Conservation (phyloP, 2,329 filamentous ascomycete species). For the Mycocentrospora acerina region DNA sequence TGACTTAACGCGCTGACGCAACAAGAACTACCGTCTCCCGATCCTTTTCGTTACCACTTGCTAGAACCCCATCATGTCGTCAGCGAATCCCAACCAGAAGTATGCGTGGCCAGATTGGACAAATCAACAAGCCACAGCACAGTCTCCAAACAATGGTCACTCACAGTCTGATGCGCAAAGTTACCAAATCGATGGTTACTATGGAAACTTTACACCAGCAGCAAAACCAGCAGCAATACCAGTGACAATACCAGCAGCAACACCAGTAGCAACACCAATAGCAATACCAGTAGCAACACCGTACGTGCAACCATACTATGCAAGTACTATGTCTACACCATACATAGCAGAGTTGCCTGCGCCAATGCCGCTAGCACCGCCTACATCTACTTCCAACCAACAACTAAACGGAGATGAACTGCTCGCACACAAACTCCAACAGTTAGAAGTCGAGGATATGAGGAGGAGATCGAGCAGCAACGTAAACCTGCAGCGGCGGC, state of each 20-base stretch:
- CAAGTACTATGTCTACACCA: slow-evolving; percentile 4
- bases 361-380: slow-evolving; percentile 26
- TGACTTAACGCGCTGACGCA: not conserved
- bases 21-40: not conserved
- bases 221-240: too few species aligned
- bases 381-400: slow-evolving; percentile 27
- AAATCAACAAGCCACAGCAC: slow-evolving; percentile 7
- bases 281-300: slow-evolving; percentile 2
- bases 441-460: slow-evolving; percentile 30
- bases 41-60: not conserved
- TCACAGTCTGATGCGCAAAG: slow-evolving; percentile 7
- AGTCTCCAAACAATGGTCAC: slow-evolving; percentile 9
- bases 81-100: slow-evolving; percentile 8
- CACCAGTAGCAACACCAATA: too few species aligned
- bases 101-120: slow-evolving; percentile 9
- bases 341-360: slow-evolving; percentile 33
- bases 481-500: slow-evolving; percentile 15
- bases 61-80: slow-evolving; percentile 4
- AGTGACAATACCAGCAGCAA: too few species aligned
- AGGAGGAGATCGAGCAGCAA: slow-evolving; percentile 22
- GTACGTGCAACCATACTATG: slow-evolving; percentile 27
- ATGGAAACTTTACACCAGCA: slow-evolving; percentile 1
- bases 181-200: slow-evolving; percentile 4
- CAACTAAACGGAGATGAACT: slow-evolving; percentile 35
- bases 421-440: slow-evolving; percentile 29